Conservation (phyloP, 148 eudicot genomes). For the Cornus florida region DNA sequence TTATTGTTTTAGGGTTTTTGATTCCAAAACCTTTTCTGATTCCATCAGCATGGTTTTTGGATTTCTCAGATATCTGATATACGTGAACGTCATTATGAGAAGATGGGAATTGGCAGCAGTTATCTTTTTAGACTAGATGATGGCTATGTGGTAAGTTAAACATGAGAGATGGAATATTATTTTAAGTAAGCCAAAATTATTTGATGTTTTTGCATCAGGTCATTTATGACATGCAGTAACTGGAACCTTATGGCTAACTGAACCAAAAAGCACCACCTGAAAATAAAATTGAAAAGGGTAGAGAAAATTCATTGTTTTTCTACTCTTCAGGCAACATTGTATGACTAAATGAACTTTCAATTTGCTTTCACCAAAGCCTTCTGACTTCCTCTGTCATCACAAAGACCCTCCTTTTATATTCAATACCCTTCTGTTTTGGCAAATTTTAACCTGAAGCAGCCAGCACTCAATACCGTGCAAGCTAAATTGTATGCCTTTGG, state of each 20-base stretch:
- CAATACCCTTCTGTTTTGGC: too few species aligned
- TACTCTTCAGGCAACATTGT: too few species aligned
- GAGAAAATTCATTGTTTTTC: too few species aligned
- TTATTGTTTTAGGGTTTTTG: background rate
- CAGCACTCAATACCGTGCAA: background rate
- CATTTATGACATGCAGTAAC: background rate
- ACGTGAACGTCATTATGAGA: conserved; percentile 87
- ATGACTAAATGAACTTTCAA: background rate
- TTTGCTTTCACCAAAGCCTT: conserved; percentile 8
- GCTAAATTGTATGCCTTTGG: background rate
- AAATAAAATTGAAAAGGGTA: too few species aligned
- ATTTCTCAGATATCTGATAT: conserved; percentile 84
- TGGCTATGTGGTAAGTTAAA: conserved; percentile 84
- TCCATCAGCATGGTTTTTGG: background rate
- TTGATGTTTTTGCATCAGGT: background rate
- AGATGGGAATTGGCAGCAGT: conserved; percentile 99
- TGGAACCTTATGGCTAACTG: background rate
- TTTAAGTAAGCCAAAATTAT: background rate
- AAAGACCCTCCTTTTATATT: background rate
- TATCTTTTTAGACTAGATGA: conserved; percentile 97
- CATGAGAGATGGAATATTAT: background rate
- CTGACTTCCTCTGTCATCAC: background rate
- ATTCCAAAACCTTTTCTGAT: background rate
- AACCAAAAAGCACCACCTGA: background rate
- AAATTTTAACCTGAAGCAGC: too few species aligned